A percentile compares a stretch with the other conserved stretches of the same genome.
Evolutionary conservation across 306 rosid genomes (phyloP).

Genomic region (Castanea mollissima): DNA sequence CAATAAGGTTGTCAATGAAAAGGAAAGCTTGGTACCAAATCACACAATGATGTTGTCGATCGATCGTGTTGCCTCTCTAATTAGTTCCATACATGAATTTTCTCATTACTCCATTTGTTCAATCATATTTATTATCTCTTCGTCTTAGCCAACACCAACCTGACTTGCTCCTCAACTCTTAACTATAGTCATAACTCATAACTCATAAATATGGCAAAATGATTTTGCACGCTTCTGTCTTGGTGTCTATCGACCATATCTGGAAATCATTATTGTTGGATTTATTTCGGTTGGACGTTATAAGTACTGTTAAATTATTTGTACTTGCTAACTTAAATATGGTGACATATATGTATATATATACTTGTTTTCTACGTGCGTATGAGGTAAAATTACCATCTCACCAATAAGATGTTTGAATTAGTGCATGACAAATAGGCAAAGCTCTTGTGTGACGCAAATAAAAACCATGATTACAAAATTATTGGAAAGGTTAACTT

Average conservation of each 20-base stretch:
- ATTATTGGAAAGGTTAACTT: too few relatives aligned
- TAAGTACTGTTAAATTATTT: too few relatives aligned
- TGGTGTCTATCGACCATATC: slow-evolving; percentile 1
- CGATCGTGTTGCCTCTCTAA: background rate
- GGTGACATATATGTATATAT: too few relatives aligned
- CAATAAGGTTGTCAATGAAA: background rate
- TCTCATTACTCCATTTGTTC: background rate
- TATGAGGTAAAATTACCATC: too few relatives aligned
- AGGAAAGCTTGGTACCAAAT: background rate
- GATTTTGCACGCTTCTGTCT: background rate
- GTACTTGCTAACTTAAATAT: too few relatives aligned
- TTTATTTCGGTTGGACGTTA: background rate
- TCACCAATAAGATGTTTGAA: too few relatives aligned
- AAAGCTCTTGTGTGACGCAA: too few relatives aligned
- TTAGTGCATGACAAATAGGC: too few relatives aligned
- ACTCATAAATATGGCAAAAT: background rate
- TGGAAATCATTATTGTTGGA: background rate
- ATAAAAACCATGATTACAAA: too few relatives aligned
- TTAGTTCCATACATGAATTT: background rate
- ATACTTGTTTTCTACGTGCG: too few relatives aligned
- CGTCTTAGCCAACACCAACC: background rate
- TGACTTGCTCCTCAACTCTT: background rate
- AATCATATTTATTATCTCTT: background rate
- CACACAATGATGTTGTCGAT: background rate
- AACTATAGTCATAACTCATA: too few relatives aligned